Evolutionary conservation across 1,284 basidiomycete species (phyloP), one percentile per base, ranked within the genome.

Genomic region (Microbotryomycetes sp.): DNA sequence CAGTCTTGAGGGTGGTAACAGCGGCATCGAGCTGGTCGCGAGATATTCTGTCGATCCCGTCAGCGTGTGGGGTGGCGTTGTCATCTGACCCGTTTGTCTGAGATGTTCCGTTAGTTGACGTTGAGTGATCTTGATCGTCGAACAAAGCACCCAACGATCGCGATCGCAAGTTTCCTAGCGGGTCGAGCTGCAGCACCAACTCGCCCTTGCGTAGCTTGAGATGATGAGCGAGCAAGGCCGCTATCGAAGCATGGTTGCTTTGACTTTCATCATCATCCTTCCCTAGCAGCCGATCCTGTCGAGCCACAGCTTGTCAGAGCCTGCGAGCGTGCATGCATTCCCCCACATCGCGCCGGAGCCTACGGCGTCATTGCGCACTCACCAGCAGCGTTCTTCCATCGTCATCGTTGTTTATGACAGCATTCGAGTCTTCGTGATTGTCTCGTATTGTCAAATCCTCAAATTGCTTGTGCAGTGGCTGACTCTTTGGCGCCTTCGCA

Each of bases 111-210:
- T 32, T 2, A 56, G 16, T 36, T n/a, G n/a, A n/a, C n/a, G n/a
- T n/a, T n/a, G n/a, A n/a, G n/a, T n/a, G n/a, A n/a, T 66, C 65
- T 47, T 65, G 65, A 12, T 31, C n/a, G 6, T 70, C 70, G 49
- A 69, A 58, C 29, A 72, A 48, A n/a, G 69, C 59, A 3, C 51
- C 48, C 30, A 68, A 48, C 52, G 48, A 0, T 31, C n/a, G 32
- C 62, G 58, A 7, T 46, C 57, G 26, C 30, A 19, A 58, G 57
- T 26, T 54, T 32, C 46, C 65, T 49, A 63, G 60, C 1, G 57
- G 29, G 6, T 30, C 46, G 32, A 70, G 56, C 22, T 64, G 52
- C 23, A 72, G 45, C 9, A 68, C 48, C 23, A 69, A 31, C 32
- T 71, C 69, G 15, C 67, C 69, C 9, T 61, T 56, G 0, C 32